phyloP scores from a whole-genome alignment of 1,284 basidiomycete species.

The Rhodotorula sp. region DNA sequence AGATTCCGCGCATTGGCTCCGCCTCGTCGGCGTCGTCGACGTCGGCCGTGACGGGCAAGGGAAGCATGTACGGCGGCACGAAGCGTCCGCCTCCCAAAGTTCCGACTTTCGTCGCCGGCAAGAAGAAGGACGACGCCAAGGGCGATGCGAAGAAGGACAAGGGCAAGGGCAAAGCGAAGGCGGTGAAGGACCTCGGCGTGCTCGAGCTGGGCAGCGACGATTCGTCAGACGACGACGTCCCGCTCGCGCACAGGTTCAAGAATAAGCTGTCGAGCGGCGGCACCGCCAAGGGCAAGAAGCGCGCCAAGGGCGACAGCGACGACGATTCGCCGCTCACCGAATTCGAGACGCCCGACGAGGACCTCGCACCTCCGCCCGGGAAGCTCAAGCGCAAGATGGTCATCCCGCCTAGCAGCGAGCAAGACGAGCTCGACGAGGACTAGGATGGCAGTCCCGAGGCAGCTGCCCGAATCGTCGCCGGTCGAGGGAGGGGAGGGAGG shows the following conservation, averaged over 20 bases:
- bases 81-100: background rate
- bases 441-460: too few relatives aligned
- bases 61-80: background rate
- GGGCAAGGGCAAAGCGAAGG: background rate
- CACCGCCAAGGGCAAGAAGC: conserved; percentile 7
- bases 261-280: too few relatives aligned
- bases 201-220: too few relatives aligned
- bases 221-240: background rate
- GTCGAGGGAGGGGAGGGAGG: too few relatives aligned
- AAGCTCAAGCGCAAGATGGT: background rate
- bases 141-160: background rate
- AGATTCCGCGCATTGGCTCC: too few relatives aligned
- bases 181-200: background rate
- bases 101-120: too few relatives aligned
- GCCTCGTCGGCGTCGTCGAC: background rate
- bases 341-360: background rate
- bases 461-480: too few relatives aligned
- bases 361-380: background rate
- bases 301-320: background rate
- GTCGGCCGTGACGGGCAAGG: background rate
- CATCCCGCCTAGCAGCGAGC: background rate
- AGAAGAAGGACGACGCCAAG: background rate
- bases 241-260: background rate
- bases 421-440: too few relatives aligned
- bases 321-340: background rate